A percentile compares a stretch with the other conserved stretches of the same genome.
Conservation (phyloP, 2,329 filamentous ascomycete genomes). For the Aspergillus floridensis region DNA sequence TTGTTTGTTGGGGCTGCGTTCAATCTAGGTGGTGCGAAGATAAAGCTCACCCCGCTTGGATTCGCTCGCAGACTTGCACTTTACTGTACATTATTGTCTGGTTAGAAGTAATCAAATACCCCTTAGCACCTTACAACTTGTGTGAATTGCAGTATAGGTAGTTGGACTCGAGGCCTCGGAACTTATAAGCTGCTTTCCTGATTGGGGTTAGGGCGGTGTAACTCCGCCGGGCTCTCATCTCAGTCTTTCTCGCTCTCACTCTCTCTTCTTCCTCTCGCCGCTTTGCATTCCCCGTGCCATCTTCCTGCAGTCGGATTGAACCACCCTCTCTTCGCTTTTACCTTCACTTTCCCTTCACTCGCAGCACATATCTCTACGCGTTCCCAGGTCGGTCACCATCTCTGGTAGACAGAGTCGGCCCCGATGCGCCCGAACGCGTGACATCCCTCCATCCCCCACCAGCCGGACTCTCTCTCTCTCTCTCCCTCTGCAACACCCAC, state of each 20-base stretch:
- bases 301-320: not conserved
- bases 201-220: constrained; percentile 24
- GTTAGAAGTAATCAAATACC: not conserved
- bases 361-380: not conserved
- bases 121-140: not conserved
- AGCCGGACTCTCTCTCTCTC: not conserved
- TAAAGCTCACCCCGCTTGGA: no score
- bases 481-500: not conserved
- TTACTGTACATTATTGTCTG: not conserved
- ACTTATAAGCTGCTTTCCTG: constrained; percentile 24
- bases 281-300: not conserved
- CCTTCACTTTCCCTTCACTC: not conserved
- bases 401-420: constrained; percentile 7
- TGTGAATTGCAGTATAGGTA: not conserved
- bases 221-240: not conserved
- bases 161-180: not conserved
- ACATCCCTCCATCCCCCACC: not conserved
- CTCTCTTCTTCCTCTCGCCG: not conserved
- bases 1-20: not conserved
- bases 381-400: not conserved
- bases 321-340: not conserved
- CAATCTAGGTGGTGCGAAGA: not conserved
- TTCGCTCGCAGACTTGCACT: not conserved
- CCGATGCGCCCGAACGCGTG: constrained; percentile 11
- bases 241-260: no score